phyloP scores from a whole-genome alignment of 306 rosid genomes.

The Cercis canadensis region DNA sequence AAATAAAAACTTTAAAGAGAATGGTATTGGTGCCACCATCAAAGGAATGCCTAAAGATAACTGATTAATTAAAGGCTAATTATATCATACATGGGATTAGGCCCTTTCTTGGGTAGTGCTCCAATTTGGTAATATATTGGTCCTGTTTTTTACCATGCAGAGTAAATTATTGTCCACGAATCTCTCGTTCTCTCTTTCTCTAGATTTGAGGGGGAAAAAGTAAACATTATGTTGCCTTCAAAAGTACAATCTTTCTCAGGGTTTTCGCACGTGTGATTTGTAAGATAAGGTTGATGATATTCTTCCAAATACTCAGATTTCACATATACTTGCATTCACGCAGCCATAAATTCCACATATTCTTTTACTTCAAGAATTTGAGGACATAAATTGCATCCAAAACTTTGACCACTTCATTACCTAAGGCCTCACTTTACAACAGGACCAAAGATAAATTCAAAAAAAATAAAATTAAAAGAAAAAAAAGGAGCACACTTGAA shows the following conservation, averaged over 20 bases:
- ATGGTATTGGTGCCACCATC: constrained; percentile 38
- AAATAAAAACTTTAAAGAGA: too few species aligned
- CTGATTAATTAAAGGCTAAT: constrained; percentile 45
- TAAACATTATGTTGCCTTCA: constrained; percentile 33
- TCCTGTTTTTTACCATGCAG: constrained; percentile 39
- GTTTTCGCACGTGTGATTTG: constrained; percentile 49
- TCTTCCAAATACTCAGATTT: constrained; percentile 17
- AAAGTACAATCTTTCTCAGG: constrained; percentile 54
- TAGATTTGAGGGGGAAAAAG: constrained; percentile 47
- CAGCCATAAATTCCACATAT: background rate
- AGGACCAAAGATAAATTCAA: constrained; percentile 33
- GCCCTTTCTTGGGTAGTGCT: constrained; percentile 50
- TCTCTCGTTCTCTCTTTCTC: constrained; percentile 34
- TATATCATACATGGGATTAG: constrained; percentile 36
- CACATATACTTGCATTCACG: background rate
- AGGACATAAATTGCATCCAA: constrained; percentile 33
- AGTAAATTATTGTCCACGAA: constrained; percentile 53
- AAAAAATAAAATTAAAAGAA: background rate
- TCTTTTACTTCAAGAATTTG: background rate
- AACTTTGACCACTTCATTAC: constrained; percentile 48
- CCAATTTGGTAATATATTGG: constrained; percentile 37
- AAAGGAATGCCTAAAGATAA: constrained; percentile 38
- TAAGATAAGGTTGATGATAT: constrained; percentile 37
- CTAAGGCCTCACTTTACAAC: constrained; percentile 48
- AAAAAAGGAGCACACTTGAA: constrained; percentile 45